Percentiles rank a stretch among this genome's conserved stretches.
Conservation (phyloP, 805 yeast species). For the Yamadazyma phyllophila region DNA sequence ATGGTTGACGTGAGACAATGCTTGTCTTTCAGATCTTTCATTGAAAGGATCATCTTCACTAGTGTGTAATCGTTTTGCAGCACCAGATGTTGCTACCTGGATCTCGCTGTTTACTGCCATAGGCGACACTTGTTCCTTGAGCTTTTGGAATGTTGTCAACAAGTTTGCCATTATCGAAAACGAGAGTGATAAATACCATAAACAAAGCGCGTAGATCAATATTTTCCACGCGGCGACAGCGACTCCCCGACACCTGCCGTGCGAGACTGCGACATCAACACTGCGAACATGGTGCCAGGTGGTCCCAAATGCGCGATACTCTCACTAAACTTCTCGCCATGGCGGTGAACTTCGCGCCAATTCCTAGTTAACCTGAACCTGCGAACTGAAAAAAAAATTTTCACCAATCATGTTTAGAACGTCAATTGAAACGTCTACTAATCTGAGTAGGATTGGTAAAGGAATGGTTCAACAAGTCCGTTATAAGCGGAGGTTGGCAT, state of each 20-base stretch:
- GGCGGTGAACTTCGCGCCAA: neutral
- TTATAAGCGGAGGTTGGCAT: slow-evolving; percentile 28
- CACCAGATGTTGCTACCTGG: slow-evolving; percentile 7
- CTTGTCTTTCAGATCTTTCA: slow-evolving; percentile 7
- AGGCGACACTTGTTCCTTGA: slow-evolving; percentile 10
- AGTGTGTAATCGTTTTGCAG: slow-evolving; percentile 5
- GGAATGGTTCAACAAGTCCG: slow-evolving; percentile 9
- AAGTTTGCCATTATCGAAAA: slow-evolving; percentile 10
- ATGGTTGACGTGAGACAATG: neutral
- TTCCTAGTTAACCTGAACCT: neutral
- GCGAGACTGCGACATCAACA: neutral
- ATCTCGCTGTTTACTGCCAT: neutral
- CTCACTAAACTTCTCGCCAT: too few species aligned
- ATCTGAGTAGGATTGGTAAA: neutral
- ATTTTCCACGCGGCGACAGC: neutral
- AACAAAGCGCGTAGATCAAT: slow-evolving; percentile 1
- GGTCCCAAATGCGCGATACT: too few species aligned
- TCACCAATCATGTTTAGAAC: slow-evolving; percentile 2
- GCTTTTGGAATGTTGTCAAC: slow-evolving; percentile 12
- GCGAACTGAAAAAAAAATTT: slow-evolving; percentile 1
- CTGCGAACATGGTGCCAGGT: too few species aligned
- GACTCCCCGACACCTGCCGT: neutral
- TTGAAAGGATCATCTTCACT: slow-evolving; percentile 21
- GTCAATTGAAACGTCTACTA: neutral
- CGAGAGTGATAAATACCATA: neutral